Evolutionary conservation across 2,329 filamentous ascomycete genomes (phyloP), one percentile per base, ranked within the genome.

Genomic region (Hypomyces rosellus): DNA sequence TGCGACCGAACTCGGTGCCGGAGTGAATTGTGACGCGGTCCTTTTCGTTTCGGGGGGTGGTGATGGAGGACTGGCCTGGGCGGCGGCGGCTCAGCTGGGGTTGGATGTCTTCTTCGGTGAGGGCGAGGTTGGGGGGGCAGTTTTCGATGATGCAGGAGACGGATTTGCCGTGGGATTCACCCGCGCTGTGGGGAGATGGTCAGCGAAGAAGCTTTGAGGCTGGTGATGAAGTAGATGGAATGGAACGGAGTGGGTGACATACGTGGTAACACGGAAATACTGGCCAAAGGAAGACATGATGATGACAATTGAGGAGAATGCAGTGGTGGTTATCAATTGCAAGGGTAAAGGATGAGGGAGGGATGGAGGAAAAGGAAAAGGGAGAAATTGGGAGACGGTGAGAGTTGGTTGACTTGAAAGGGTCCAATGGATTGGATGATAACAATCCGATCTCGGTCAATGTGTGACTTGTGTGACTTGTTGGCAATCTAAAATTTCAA

Each of bases 121-220:
- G 82, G 62, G 84, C 75, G 77, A 97, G 85, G 61, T 89, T 88
- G 14, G 93, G 91, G 33, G 92, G 93, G 64, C 84, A 88, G 61
- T 90, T 90, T 67, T 97, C 92, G 70, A 97, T 85, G 63, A 97
- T 96, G 75, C 89, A 95, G 65, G 90, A 91, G 63, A 97, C 90
- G 33, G 87, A 92, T 63, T 85, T 86, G 75, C 92, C 95, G 74
- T 96, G 92, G 51, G 88, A 95, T 65, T 77, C 74, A 64, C 74
- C 74, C 56, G 72, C 74, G 63, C 74, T 74, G 57, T 48, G 2
- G 42, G 42, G 14, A 8, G 11, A 39, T n/a, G 13, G 14, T 39
- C 16, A 39, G 37, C 25, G 3, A 30, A 8, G 6, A 22, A 8
- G 15, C 3, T 4, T n/a, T 38, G 16, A 16, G 36, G 16, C 36